Evolutionary conservation across 208 protist species (phyloP), one percentile per base, ranked within the genome.

Genomic region (Phytomonas francai): DNA sequence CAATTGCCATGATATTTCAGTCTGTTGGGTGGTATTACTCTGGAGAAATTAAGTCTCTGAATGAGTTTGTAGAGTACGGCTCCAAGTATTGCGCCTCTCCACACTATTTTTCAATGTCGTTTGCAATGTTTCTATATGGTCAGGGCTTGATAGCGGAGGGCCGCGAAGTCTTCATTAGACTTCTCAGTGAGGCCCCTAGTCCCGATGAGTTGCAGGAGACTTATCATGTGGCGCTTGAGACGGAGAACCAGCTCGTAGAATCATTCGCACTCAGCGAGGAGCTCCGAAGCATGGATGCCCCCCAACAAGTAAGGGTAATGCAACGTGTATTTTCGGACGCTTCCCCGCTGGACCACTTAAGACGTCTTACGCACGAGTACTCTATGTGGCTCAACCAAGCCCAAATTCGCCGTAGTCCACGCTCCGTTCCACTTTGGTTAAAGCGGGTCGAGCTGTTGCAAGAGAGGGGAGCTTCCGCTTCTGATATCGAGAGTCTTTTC

Each of bases 191-290:
- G 31, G 76, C 83, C 4, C 76, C 82, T 6, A 80, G 91, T 65
- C 54, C 79, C 14, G 54, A 72, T 16, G 78, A 77, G 31, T 87
- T 95, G 34, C 65, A 68, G 11, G 64, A 49, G 8, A 67, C 80
- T 3, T 95, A 89, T 68, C 63, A 62, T 33, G 70, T 81, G 33
- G 75, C 80, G 27, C 73, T 91, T 9, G 78, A 86, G 58, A 71
- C 91, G 63, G 89, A 95, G 68, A 83, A 91, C 62, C 78, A 91
- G 59, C 77, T 95, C 4, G 65, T 89, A 12, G 85, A 92, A 33
- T 84, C 84, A 12, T 85, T 95, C 34, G 85, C 81, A 0, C 78
- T 85, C 36, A 75, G 83, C 69, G 45, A 71, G 0, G 68, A 69
- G n/a, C 71, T 85, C 65, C 75, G 66, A 1, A 16, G 66, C 12